Evolutionary conservation across 345 rosid species (phyloP), one percentile per base, ranked within the genome.

Genomic region (Citrus sinensis): DNA sequence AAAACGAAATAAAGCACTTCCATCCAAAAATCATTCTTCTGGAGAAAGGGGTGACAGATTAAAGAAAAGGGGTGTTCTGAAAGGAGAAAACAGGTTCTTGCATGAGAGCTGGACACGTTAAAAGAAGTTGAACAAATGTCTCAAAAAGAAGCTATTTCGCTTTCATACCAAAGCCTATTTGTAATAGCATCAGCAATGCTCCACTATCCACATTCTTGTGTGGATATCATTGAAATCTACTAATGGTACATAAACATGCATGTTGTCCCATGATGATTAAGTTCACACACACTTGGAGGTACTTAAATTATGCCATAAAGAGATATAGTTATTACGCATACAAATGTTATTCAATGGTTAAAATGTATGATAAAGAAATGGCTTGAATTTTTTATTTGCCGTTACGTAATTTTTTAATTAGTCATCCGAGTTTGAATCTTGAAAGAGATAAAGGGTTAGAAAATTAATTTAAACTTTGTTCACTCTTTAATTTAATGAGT

Each of bases 71-170:
- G 4, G 4, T 46, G 51, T 11, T 3, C 1, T 22, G n/a, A 30
- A 46, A 46, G 22, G 27, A 29, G 11, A 27, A 24, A 37, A 17
- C 4, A 55, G 13, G 30, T 54, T 19, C 20, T 19, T 19, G 8
- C 3, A n/a, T 34, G 16, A 73, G 24, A 59, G 13, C 4, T 37
- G 7, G 67, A 73, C 55, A 73, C 34, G 27, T n/a, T 58, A 16
- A 37, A 37, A 73, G 76, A 60, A 73, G 34, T 73, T 73, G 55
- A 61, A 74, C 69, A 42, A 16, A 40, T 74, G 70, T 61, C 69
- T 22, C 66, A 40, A 35, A 59, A 73, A 73, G 54, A 73, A n/a
- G 35, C 35, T 25, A 63, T 13, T 5, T 16, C 29, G 4, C 4
- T 24, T 13, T 29, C 32, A 1, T 1, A 29, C 17, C 0, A 27